Evolutionary conservation across 345 rosid genomes (phyloP), one percentile per base, ranked within the genome.

Genomic region (Sisymbrium altissimum): DNA sequence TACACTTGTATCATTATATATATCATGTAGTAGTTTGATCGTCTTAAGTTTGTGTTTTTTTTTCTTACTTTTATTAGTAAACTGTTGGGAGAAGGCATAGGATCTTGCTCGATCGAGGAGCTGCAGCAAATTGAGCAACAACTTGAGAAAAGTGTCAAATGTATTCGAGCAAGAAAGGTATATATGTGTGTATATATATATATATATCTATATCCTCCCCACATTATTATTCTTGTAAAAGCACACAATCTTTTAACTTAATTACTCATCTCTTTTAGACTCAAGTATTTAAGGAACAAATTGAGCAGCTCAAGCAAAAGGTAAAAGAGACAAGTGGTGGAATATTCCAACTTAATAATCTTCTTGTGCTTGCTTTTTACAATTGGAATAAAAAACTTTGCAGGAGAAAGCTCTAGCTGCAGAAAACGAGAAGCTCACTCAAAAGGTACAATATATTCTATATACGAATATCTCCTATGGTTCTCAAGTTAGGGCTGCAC

Each of bases 261-360:
- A 41, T 6, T 66, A 25, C 36, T 53, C 61, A 67, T 62, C 19
- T 35, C 41, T 66, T 8, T 66, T 68, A 93, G 98, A 83, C 81
- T 67, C 87, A 89, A 76, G 86, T 86, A 68, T 89, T 78, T 83
- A 86, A 79, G 80, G 96, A 88, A 61, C 86, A 84, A 75, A 84
- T 91, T 57, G 87, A 75, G 80, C 78, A 74, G 73, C 85, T 91
- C 57, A 82, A 77, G 78, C 88, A 83, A 74, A 88, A 86, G 94
- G 98, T 93, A 81, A 70, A 39, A 52, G 35, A 52, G 17, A 2
- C 57, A 52, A 25, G 17, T 52, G 55, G 11, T 45, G 30, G 45
- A 64, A 71, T 66, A 66, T 68, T 64, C 80, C 71, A 62, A 70
- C 50, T 54, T 25, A 38, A 3, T 48, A 40, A 17, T 41, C 10